These are phyloP conservation scores for Corinectria fuckeliana DNA, from an alignment of 2,329 filamentous ascomycete genomes.

Conservation along the genomic window DNA sequence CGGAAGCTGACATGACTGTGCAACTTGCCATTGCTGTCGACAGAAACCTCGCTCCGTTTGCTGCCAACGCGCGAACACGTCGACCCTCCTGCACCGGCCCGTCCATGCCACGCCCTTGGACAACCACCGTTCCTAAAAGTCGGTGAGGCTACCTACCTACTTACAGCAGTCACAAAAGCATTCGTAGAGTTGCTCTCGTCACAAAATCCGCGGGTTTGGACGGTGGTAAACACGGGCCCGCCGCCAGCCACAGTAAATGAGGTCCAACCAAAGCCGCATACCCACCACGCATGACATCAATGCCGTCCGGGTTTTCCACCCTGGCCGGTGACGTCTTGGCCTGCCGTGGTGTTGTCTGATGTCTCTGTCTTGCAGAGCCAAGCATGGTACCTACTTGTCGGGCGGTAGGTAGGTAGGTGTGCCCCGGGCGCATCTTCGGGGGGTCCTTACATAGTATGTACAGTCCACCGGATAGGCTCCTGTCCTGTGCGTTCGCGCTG, in stretches of 20 bases:
- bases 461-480: too few species aligned
- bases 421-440: slow-evolving; percentile 3
- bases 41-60: neutral
- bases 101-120: neutral
- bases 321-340: slow-evolving; percentile 3
- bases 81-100: neutral
- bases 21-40: neutral
- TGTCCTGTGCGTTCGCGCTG: neutral
- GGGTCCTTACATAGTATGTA: too few species aligned
- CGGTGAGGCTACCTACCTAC: slow-evolving; percentile 13
- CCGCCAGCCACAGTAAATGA: neutral
- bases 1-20: neutral
- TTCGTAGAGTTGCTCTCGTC: neutral
- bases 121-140: slow-evolving; percentile 4
- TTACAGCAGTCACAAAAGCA: slow-evolving; percentile 9
- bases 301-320: slow-evolving; percentile 5
- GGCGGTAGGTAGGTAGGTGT: slow-evolving; percentile 10
- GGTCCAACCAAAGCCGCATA: slow-evolving; percentile 3
- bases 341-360: neutral
- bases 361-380: slow-evolving; percentile 17
- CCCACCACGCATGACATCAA: slow-evolving; percentile 16
- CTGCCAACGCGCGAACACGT: slow-evolving; percentile 2
- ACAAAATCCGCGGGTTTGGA: neutral
- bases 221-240: neutral
- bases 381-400: slow-evolving; percentile 3